phyloP scores from a whole-genome alignment of 306 rosid species.

The Lathyrus sativus region DNA sequence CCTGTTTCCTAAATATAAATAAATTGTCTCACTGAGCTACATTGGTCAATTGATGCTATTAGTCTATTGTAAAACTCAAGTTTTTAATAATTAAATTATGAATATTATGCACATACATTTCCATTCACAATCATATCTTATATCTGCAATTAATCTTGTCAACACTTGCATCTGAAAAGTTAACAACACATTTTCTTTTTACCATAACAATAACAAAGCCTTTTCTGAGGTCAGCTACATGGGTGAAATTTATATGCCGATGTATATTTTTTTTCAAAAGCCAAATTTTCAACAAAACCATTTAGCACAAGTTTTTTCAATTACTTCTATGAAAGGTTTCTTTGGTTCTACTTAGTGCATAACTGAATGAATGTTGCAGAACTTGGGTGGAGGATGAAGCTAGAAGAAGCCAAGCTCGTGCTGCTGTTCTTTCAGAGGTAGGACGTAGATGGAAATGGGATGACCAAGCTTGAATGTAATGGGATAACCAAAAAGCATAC shows the following conservation, averaged over 20 bases:
- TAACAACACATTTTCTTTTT: background rate
- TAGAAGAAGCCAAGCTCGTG: slow-evolving; percentile 78
- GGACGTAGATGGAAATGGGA: slow-evolving; percentile 93
- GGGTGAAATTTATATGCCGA: slow-evolving; percentile 13
- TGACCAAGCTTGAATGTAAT: slow-evolving; percentile 50
- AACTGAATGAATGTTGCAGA: slow-evolving; percentile 54
- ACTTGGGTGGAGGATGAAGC: slow-evolving; percentile 99
- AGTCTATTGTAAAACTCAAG: background rate
- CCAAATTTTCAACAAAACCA: background rate
- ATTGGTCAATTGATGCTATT: slow-evolving; percentile 9
- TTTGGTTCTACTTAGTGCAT: background rate
- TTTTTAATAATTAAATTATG: background rate
- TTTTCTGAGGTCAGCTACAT: slow-evolving; percentile 3
- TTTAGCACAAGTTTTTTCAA: background rate
- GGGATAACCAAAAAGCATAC: background rate
- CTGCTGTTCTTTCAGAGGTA: slow-evolving; percentile 87
- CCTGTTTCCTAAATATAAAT: background rate
- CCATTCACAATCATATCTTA: background rate
- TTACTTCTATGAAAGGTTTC: slow-evolving; percentile 7
- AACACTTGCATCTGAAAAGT: background rate
- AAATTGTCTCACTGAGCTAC: background rate
- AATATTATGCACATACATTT: background rate
- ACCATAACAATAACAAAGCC: background rate
- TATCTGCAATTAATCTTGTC: background rate
- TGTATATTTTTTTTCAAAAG: background rate